A percentile compares a stretch with the other conserved stretches of the same genome.
Conservation (phyloP, 176 grass and related monocot genomes). For the Pontederia crassipes region DNA sequence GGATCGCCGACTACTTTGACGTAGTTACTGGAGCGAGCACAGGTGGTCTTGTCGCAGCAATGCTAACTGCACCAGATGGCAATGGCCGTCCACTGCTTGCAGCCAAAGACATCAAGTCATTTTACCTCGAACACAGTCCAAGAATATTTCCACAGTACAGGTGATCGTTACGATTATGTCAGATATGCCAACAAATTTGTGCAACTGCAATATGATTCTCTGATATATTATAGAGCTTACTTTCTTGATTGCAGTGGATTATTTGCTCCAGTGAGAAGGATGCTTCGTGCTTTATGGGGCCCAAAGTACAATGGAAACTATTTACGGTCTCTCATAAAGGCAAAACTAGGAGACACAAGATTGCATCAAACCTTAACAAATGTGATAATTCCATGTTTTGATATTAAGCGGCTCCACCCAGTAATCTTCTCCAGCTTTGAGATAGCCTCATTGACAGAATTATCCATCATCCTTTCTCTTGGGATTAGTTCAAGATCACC, state of each 20-base stretch:
- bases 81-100: neutral
- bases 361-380: slow-evolving; percentile 37
- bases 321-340: slow-evolving; percentile 33
- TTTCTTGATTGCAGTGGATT: neutral
- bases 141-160: neutral
- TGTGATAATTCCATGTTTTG: slow-evolving; percentile 56
- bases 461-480: neutral
- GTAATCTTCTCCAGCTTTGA: slow-evolving; percentile 60
- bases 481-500: no score
- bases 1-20: slow-evolving; percentile 82
- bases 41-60: neutral
- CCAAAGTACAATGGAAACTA: slow-evolving; percentile 30
- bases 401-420: slow-evolving; percentile 38
- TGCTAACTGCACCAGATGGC: neutral
- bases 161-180: neutral
- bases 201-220: neutral
- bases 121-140: neutral
- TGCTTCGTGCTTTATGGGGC: neutral
- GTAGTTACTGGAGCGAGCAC: neutral
- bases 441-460: slow-evolving; percentile 4
- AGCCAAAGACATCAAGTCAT: neutral
- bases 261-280: neutral
- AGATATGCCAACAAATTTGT: neutral
- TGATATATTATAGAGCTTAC: neutral
- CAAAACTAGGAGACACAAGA: slow-evolving; percentile 26